Conservation (phyloP, 306 rosid genomes). For the Neltuma alba region DNA sequence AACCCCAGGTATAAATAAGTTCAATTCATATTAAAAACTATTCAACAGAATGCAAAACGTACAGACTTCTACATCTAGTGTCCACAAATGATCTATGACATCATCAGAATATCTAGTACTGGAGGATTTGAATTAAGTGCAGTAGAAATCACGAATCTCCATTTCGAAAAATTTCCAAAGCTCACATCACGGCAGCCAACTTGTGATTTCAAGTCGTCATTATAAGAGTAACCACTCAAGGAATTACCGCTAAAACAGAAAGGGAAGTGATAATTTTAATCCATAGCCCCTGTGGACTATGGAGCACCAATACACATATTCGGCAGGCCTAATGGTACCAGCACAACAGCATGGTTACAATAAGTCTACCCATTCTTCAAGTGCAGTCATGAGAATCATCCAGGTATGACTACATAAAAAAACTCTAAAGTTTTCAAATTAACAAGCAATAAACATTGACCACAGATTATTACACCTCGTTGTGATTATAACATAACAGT, state of each 20-base stretch:
- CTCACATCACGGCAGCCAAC: conserved; percentile 7
- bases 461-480: conserved; percentile 2
- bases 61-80: conserved; percentile 9
- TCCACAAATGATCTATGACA: conserved; percentile 18
- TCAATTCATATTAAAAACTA: conserved; percentile 16
- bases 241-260: neutral
- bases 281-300: neutral
- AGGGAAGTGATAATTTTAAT: neutral
- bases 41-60: conserved; percentile 16
- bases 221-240: neutral
- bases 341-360: neutral
- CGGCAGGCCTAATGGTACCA: neutral
- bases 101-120: conserved; percentile 1
- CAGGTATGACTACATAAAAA: conserved; percentile 16
- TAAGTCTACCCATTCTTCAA: conserved; percentile 4
- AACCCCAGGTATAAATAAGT: conserved; percentile 10
- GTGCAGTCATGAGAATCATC: conserved; percentile 18
- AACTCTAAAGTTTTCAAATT: conserved; percentile 22
- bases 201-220: conserved; percentile 28
- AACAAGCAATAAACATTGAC: conserved; percentile 17
- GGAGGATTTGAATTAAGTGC: conserved; percentile 7
- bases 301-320: neutral
- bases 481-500: conserved; percentile 2
- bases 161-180: conserved; percentile 29
- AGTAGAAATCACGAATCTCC: conserved; percentile 6